These are phyloP conservation scores for Pisolithus marmoratus DNA, from an alignment of 768 basidiomycete species.

Conservation along the genomic window DNA sequence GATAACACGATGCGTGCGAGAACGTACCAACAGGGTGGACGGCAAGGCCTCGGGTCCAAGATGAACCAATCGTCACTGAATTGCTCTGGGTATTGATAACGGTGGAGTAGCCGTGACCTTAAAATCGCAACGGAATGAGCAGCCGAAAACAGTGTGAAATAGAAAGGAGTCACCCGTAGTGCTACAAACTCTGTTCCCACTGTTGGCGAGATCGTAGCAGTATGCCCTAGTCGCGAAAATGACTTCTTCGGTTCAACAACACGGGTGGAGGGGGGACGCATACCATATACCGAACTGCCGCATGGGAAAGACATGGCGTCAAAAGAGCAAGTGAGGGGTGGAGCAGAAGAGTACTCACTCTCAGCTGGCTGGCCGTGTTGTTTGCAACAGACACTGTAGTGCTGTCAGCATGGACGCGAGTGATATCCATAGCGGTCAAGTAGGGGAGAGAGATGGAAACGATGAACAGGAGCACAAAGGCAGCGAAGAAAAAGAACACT, in stretches of 20 bases:
- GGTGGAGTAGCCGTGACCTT: conserved; percentile 55
- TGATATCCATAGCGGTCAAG: conserved; percentile 62
- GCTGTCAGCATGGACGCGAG: conserved; percentile 46
- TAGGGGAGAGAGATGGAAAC: conserved; percentile 68
- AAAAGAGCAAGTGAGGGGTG: not conserved
- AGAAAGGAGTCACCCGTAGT: conserved; percentile 31
- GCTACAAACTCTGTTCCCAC: conserved; percentile 39
- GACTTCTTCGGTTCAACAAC: conserved; percentile 1
- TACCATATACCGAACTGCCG: conserved; percentile 70
- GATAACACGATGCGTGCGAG: not conserved
- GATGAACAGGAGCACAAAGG: conserved; percentile 62
- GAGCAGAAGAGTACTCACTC: conserved; percentile 39
- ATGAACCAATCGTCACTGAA: conserved; percentile 37
- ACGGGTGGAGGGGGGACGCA: conserved; percentile 4
- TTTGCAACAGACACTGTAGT: conserved; percentile 9
- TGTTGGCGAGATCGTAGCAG: conserved; percentile 42
- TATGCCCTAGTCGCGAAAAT: conserved; percentile 43
- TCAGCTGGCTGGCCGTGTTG: conserved; percentile 37
- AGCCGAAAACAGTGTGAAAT: not conserved
- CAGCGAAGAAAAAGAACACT: conserved; percentile 48
- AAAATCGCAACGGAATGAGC: not conserved
- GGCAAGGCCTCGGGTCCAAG: conserved; percentile 71
- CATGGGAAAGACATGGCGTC: conserved; percentile 2
- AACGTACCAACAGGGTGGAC: conserved; percentile 69
- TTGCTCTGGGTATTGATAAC: conserved; percentile 33